phyloP scores from a whole-genome alignment of 768 basidiomycete genomes.

The Mycena venus region DNA sequence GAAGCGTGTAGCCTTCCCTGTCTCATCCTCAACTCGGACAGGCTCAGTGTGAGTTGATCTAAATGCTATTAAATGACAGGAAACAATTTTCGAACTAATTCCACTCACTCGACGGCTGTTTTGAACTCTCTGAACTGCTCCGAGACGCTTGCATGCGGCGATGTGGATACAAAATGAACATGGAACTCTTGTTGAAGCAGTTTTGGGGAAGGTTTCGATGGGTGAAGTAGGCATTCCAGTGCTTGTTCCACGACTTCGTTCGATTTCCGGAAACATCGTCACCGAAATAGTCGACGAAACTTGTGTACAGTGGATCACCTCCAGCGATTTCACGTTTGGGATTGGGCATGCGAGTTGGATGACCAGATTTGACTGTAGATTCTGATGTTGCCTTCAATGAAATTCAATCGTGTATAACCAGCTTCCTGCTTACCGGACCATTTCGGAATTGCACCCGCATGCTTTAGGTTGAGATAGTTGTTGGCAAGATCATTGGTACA shows the following conservation, averaged over 20 bases:
- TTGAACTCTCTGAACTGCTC: slow-evolving; percentile 55
- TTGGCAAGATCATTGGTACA: neutral
- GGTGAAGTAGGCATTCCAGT: slow-evolving; percentile 56
- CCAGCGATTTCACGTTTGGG: slow-evolving; percentile 45
- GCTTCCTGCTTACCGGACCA: neutral
- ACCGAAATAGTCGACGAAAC: slow-evolving; percentile 48
- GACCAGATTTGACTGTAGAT: slow-evolving; percentile 31
- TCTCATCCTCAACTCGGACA: slow-evolving; percentile 46
- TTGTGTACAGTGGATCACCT: slow-evolving; percentile 47
- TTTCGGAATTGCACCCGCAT: neutral
- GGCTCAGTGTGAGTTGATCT: slow-evolving; percentile 45
- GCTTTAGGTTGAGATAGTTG: slow-evolving; percentile 5
- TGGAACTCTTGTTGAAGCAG: slow-evolving; percentile 51
- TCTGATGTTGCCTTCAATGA: neutral
- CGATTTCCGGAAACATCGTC: slow-evolving; percentile 59
- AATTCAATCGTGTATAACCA: neutral
- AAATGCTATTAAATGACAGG: neutral
- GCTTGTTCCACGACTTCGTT: slow-evolving; percentile 56
- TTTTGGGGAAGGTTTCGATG: slow-evolving; percentile 50
- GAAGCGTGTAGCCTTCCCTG: slow-evolving; percentile 36
- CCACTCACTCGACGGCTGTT: slow-evolving; percentile 46
- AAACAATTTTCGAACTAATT: slow-evolving; percentile 22
- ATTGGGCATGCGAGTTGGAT: slow-evolving; percentile 48
- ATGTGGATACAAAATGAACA: slow-evolving; percentile 55
- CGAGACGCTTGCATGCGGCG: slow-evolving; percentile 46